Conservation (phyloP, 805 yeast genomes). For the Monosporozyma siamensis region DNA sequence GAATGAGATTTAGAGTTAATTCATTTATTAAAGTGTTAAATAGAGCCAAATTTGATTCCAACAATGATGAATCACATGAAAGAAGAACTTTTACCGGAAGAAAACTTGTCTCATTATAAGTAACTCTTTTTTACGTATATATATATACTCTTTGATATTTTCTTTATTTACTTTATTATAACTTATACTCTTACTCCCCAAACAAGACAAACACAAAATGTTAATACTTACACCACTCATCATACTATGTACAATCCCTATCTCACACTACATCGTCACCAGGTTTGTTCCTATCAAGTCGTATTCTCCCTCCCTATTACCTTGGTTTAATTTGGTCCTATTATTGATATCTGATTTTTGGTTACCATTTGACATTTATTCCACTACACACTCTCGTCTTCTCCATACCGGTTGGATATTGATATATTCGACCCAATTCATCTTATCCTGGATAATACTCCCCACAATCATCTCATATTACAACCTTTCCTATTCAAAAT, state of each 20-base stretch:
- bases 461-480: constrained; percentile 28
- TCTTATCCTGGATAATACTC: constrained; percentile 26
- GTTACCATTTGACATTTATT: background rate
- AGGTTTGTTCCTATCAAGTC: no score
- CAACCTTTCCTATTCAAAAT: constrained; percentile 19
- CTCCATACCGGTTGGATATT: no score
- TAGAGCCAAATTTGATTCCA: constrained; percentile 91
- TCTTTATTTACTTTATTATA: no score
- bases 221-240: no score
- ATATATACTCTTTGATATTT: background rate
- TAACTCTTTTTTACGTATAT: background rate
- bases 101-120: constrained; percentile 23
- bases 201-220: no score
- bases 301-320: no score
- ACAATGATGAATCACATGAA: constrained; percentile 42
- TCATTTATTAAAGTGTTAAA: constrained; percentile 91
- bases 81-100: constrained; percentile 31
- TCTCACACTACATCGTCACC: no score
- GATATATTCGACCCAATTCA: constrained; percentile 26
- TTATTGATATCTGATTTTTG: background rate
- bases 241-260: no score
- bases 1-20: constrained; percentile 94
- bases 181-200: no score
- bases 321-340: background rate
- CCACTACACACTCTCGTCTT: no score